phyloP scores from a whole-genome alignment of 75 land plant species.

The Chamaecyparis obtusa region DNA sequence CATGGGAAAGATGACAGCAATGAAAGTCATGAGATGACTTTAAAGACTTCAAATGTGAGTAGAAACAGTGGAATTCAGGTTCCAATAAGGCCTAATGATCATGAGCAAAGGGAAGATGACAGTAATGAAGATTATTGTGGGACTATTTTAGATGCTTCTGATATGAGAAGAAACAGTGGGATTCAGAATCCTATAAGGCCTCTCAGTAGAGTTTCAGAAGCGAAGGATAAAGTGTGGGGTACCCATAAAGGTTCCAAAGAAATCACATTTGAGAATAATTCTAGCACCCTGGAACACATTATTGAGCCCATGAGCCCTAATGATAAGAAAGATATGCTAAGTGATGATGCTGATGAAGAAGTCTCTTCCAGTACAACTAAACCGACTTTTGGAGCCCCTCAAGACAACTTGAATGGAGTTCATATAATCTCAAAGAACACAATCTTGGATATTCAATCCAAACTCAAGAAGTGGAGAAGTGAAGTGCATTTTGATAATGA shows the following conservation, averaged over 20 bases:
- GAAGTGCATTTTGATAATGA: constrained; percentile 1
- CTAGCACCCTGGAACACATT: neutral
- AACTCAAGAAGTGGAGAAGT: neutral
- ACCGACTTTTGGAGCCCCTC: too few species aligned
- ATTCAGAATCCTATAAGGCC: neutral
- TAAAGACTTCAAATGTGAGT: neutral
- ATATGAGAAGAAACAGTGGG: neutral
- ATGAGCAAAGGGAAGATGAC: neutral
- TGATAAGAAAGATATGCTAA: neutral
- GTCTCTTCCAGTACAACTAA: neutral
- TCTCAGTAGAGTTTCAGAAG: neutral
- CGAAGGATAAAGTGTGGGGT: neutral
- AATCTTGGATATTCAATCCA: neutral
- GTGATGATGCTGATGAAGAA: neutral
- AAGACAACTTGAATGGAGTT: neutral
- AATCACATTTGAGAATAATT: neutral
- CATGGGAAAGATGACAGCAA: neutral
- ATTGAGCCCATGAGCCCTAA: neutral
- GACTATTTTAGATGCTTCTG: too few species aligned
- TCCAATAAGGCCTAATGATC: neutral
- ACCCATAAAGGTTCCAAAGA: neutral
- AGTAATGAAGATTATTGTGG: neutral
- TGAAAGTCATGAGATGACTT: neutral
- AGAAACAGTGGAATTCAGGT: neutral
- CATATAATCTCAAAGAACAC: neutral